Evolutionary conservation across 208 protist species (phyloP), one percentile per base, ranked within the genome.

Genomic region (Trypanosomatidae sp.): DNA sequence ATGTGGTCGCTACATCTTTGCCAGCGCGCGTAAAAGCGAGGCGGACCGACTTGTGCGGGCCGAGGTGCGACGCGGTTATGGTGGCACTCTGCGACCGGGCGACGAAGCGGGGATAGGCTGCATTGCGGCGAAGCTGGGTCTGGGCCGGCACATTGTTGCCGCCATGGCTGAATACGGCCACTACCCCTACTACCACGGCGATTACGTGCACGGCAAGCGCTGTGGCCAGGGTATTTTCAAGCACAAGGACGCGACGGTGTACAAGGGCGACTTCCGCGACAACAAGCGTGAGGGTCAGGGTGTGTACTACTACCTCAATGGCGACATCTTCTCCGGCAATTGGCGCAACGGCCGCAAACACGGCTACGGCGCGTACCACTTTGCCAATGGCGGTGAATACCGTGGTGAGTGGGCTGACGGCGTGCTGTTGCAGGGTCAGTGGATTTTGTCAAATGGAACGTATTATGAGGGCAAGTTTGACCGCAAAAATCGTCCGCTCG

Each of bases 241-340:
- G 38, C 86, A 88, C 63, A 91, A 91, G 42, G 86, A 94, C 33
- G 76, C 66, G 7, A 86, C 86, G 7, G 26, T 94, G 13, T 94
- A 94, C 68, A 87, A 89, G 49, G 86, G 86, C n/a, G 86, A 94
- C 19, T 91, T 89, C 48, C 39, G 84, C 8, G 76, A 89, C 32
- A 90, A 90, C 56, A 91, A 88, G 45, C 71, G 86, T 2, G 61
- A 94, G 11, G 86, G 86, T 4, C 70, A 91, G 28, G 86, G 86
- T n/a, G 83, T 92, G 28, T 89, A 88, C 33, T 94, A 90, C 57
- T 94, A 88, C 66, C 41, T 90, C 19, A 94, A 94, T 51, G 87
- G 87, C 19, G 87, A 94, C 42, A 74, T 89, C 15, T 94, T 82
- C 51, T 88, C 74, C 7, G 87, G 87, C 4, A 75, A 87, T 42